Conservation (phyloP, 352 stramenopile genomes). For the Phytophthora multivora region DNA sequence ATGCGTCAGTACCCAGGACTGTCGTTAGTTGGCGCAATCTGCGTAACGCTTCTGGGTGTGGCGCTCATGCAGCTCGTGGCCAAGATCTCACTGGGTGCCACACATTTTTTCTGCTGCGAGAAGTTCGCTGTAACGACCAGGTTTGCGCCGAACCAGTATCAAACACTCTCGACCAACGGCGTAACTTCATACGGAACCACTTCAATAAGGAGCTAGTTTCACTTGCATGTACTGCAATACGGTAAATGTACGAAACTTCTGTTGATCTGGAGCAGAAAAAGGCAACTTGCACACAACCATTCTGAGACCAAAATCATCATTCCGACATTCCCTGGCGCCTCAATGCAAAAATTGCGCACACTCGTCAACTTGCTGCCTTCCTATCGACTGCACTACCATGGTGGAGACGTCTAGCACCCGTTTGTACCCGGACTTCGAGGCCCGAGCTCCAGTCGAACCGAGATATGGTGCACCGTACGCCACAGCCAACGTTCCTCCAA, state of each 20-base stretch:
- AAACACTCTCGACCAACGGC: conserved; percentile 5
- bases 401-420: conserved; percentile 17
- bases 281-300: conserved; percentile 14
- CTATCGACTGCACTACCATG: conserved; percentile 9
- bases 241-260: too few relatives aligned
- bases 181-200: conserved; percentile 30
- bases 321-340: not conserved
- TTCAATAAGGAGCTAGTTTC: conserved; percentile 14
- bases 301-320: not conserved
- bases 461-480: conserved; percentile 7
- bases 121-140: conserved; percentile 31
- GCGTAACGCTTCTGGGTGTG: conserved; percentile 51
- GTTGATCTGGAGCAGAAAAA: not conserved
- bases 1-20: conserved; percentile 25
- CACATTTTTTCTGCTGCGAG: conserved; percentile 60
- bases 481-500: conserved; percentile 14
- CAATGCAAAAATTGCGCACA: not conserved
- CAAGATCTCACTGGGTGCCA: conserved; percentile 42
- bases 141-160: conserved; percentile 15
- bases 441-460: conserved; percentile 6
- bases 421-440: conserved; percentile 27
- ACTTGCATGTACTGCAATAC: too few relatives aligned
- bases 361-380: conserved; percentile 8
- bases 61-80: conserved; percentile 59
- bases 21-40: conserved; percentile 31